Base-by-base conservation (phyloP, 192 early-diverging fungal species). In the Entomortierella beljakovae region DNA sequence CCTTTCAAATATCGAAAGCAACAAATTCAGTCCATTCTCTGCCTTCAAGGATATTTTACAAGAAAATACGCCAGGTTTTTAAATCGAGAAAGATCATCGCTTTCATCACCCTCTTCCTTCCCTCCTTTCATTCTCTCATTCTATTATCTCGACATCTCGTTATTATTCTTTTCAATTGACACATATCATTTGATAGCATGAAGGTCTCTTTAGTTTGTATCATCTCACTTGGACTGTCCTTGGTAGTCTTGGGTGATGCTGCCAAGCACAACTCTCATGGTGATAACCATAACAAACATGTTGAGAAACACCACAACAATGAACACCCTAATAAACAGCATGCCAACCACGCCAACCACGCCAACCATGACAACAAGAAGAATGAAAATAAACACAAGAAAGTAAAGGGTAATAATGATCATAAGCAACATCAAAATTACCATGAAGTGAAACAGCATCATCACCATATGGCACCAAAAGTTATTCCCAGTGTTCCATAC, bases 201-300 rank as follows among this genome's bases (percentile, higher is more conserved):
- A 72, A 64, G 62, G 57, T 72, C 23, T 50, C 62, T 2, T 10
- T 62, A 32, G 16, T 72, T 8, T 63, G 70, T 31, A 72, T 72
- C 48, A 55, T 72, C n/a, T 65, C 62, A 10, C 6, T 72, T 18
- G 62, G 61, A 9, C 26, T 72, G 43, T 72, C 70, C n/a, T 55
- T 72, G 7, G 62, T 48, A 2, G 32, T 58, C 26, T 20, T 72
- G 18, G 28, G 70, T 6, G 70, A 72, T 37, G 52, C 59, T 2
- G 46, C 38, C n/a, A 48, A 22, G 22, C 35, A 54, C 22, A 59
- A 57, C 38, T 38, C 54, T 33, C 18, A 49, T 28, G n/a, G n/a
- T n/a, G n/a, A n/a, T n/a, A 42, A 18, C 64, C 51, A 40, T 3
- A 7, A 65, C 18, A 31, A 33, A 11, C 22, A 55, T 42, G 43